Evolutionary conservation across 768 basidiomycete genomes (phyloP).

Genomic region (Tricholoma hemisulphureum): DNA sequence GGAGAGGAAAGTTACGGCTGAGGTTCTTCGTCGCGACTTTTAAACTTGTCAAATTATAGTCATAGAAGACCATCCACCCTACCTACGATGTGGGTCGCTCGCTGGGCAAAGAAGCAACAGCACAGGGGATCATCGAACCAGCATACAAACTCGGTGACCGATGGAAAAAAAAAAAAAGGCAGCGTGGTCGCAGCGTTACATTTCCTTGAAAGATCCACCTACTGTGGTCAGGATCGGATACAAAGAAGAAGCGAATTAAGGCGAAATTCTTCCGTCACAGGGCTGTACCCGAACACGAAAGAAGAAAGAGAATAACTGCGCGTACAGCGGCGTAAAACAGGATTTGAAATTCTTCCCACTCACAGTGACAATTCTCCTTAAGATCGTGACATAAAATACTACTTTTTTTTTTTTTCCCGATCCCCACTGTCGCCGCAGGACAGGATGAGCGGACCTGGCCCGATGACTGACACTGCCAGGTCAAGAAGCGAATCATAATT

Average conservation of each 20-base stretch:
- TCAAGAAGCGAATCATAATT: neutral
- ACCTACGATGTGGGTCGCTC: neutral
- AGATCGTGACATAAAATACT: neutral
- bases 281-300: neutral
- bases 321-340: neutral
- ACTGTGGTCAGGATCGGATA: neutral
- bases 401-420: too few relatives aligned
- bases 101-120: neutral
- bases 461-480: neutral
- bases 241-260: neutral
- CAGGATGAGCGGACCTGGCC: neutral
- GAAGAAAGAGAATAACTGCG: neutral
- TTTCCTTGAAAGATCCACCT: constrained; percentile 10
- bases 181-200: constrained; percentile 1
- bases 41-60: constrained; percentile 1
- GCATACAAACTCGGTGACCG: neutral
- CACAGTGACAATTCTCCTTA: neutral
- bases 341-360: neutral
- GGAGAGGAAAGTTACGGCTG: constrained; percentile 2
- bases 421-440: too few relatives aligned
- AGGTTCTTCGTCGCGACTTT: constrained; percentile 5
- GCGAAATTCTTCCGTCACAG: neutral
- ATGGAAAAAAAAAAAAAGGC: neutral
- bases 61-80: constrained; percentile 4
- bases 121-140: neutral